Percentiles rank a stretch among this genome's conserved stretches.
These are phyloP conservation scores for Phytopythium mirpurense DNA, from an alignment of 352 stramenopile species.

Conservation along the genomic window DNA sequence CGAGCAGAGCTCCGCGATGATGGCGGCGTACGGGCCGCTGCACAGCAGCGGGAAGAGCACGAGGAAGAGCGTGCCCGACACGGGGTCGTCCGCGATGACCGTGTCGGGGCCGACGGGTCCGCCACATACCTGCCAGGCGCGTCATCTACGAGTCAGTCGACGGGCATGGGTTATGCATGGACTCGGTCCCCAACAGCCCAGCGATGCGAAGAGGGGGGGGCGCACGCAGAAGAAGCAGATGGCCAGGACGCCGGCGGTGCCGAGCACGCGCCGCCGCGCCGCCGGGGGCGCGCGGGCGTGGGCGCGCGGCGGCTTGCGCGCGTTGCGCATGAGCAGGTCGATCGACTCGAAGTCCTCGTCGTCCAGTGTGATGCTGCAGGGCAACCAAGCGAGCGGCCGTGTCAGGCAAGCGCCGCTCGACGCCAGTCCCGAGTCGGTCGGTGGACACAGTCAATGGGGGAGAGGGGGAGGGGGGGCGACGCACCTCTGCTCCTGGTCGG, in stretches of 20 bases:
- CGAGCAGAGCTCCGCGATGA: slow-evolving; percentile 86
- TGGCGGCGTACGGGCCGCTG: slow-evolving; percentile 77
- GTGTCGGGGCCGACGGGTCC: slow-evolving; percentile 13
- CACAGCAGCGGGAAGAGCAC: slow-evolving; percentile 65
- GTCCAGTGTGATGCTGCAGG: slow-evolving; percentile 9
- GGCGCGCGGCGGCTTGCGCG: background rate
- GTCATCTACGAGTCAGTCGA: too few species aligned
- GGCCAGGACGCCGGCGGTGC: slow-evolving; percentile 8
- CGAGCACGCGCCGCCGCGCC: slow-evolving; percentile 10
- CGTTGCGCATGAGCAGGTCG: slow-evolving; percentile 4
- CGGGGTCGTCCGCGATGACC: slow-evolving; percentile 17
- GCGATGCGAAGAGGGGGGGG: background rate
- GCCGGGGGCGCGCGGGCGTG: slow-evolving; percentile 1
- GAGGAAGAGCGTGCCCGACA: slow-evolving; percentile 13
- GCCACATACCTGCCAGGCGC: slow-evolving; percentile 11
- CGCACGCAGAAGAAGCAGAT: slow-evolving; percentile 20
- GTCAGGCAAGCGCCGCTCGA: too few species aligned
- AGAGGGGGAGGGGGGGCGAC: too few species aligned
- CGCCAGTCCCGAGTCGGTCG: too few species aligned
- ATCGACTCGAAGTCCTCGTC: slow-evolving; percentile 18
- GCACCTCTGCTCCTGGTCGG: slow-evolving; percentile 5
- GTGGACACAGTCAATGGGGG: too few species aligned
- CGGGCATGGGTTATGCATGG: too few species aligned
- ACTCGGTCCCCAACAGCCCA: background rate
- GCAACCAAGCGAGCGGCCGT: too few species aligned